Percentiles rank a stretch among this genome's conserved stretches.
Evolutionary conservation across 805 yeast genomes (phyloP).

Genomic region (Candida tammaniensis): DNA sequence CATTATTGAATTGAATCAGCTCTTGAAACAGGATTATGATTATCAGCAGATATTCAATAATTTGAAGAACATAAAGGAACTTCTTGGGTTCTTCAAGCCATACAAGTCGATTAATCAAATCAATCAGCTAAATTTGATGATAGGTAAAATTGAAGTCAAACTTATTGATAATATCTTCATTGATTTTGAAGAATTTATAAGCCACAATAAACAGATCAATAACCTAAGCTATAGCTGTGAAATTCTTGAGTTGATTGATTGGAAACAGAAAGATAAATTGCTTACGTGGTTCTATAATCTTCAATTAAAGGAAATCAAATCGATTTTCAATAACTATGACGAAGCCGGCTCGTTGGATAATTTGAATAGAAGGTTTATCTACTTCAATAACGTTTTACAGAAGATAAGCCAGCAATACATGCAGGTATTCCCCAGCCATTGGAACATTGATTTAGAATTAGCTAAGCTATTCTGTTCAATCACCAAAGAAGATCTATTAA

Average conservation of each 20-base stretch:
- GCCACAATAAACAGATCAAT: conserved; percentile 21
- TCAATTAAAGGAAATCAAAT: conserved; percentile 68
- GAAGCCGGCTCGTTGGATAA: conserved; percentile 96
- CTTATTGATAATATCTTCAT: conserved; percentile 67
- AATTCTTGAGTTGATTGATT: conserved; percentile 65
- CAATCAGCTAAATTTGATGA: conserved; percentile 58
- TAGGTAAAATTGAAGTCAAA: conserved; percentile 56
- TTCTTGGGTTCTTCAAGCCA: conserved; percentile 69
- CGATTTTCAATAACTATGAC: conserved; percentile 74
- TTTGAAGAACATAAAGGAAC: conserved; percentile 69
- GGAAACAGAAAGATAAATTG: conserved; percentile 54
- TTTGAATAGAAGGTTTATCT: conserved; percentile 74
- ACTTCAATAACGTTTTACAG: conserved; percentile 68
- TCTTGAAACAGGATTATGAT: conserved; percentile 45
- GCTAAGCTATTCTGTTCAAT: conserved; percentile 61
- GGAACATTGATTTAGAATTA: conserved; percentile 68
- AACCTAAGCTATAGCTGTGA: conserved; percentile 63
- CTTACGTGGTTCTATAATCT: conserved; percentile 69
- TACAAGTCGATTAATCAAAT: conserved; percentile 83
- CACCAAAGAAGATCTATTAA: conserved; percentile 62
- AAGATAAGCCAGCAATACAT: conserved; percentile 54
- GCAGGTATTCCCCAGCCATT: conserved; percentile 60
- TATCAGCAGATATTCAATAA: conserved; percentile 57
- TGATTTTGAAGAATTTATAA: conserved; percentile 59
- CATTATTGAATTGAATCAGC: conserved; percentile 65